Conservation (phyloP, 1,139 yeast species). For the Hansenula sp. region DNA sequence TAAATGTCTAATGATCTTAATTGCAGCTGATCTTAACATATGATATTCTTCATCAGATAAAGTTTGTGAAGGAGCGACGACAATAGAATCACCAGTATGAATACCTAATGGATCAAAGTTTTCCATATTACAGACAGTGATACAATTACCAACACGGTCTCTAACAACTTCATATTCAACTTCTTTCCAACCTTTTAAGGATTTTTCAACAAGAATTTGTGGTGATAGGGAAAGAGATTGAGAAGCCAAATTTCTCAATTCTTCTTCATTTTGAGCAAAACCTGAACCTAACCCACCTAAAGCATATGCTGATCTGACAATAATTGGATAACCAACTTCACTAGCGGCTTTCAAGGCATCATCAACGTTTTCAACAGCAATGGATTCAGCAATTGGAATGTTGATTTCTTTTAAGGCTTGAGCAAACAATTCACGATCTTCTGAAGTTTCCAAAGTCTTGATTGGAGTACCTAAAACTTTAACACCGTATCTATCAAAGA, state of each 20-base stretch:
- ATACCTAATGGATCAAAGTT: constrained; percentile 97
- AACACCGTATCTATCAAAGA: constrained; percentile 83
- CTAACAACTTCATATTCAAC: constrained; percentile 98
- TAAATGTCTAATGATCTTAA: constrained; percentile 92
- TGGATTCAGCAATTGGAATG: constrained; percentile 93
- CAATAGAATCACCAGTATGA: constrained; percentile 98
- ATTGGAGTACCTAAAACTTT: constrained; percentile 97
- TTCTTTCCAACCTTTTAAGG: constrained; percentile 98
- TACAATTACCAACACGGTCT: constrained; percentile 94
- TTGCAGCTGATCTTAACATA: constrained; percentile 96
- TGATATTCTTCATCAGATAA: constrained; percentile 95
- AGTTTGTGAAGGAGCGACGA: constrained; percentile 98
- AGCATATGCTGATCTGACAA: constrained; percentile 96
- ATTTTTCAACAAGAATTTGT: constrained; percentile 93
- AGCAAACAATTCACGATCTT: constrained; percentile 95
- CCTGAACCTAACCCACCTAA: constrained; percentile 99
- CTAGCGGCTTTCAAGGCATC: constrained; percentile 89
- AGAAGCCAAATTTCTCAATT: constrained; percentile 80
- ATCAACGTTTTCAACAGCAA: constrained; percentile 91
- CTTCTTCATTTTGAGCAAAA: constrained; percentile 79
- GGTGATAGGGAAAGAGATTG: constrained; percentile 89
- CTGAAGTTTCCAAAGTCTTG: constrained; percentile 90
- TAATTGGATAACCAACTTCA: constrained; percentile 88
- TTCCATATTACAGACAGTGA: constrained; percentile 99
- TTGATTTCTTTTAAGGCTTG: constrained; percentile 90